Evolutionary conservation across 2,329 filamentous ascomycete genomes (phyloP).

Genomic region (Cercospora nicotianae): DNA sequence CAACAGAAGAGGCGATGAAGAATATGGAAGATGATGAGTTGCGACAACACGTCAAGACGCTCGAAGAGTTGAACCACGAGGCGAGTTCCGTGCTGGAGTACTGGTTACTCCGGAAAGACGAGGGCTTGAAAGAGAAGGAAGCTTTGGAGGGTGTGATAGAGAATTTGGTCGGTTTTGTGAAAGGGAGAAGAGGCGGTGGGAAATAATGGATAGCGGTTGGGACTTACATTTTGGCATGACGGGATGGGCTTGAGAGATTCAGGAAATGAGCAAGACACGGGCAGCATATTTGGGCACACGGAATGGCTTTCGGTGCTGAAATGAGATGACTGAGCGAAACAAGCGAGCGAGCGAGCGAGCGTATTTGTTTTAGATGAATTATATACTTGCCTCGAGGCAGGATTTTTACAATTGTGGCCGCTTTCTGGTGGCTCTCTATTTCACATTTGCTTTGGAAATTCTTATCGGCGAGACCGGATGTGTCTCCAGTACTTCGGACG

Average conservation of each 20-base stretch:
- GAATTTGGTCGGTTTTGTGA: slow-evolving; percentile 70
- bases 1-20: slow-evolving; percentile 77
- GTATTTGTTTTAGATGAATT: background rate
- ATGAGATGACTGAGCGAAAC: background rate
- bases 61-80: slow-evolving; percentile 68
- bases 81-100: slow-evolving; percentile 80
- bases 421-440: background rate
- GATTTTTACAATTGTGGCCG: background rate
- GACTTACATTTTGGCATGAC: background rate
- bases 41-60: slow-evolving; percentile 64
- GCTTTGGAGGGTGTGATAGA: slow-evolving; percentile 96
- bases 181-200: slow-evolving; percentile 63
- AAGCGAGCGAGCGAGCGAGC: background rate
- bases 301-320: background rate
- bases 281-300: background rate
- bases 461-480: background rate
- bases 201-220: background rate
- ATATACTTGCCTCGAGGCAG: background rate
- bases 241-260: background rate
- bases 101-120: slow-evolving; percentile 83
- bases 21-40: slow-evolving; percentile 80
- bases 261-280: background rate
- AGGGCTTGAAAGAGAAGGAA: slow-evolving; percentile 85
- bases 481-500: background rate
- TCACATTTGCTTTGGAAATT: background rate